Conservation (phyloP, 2,329 filamentous ascomycete genomes). For the Mycosphaerella sp. region DNA sequence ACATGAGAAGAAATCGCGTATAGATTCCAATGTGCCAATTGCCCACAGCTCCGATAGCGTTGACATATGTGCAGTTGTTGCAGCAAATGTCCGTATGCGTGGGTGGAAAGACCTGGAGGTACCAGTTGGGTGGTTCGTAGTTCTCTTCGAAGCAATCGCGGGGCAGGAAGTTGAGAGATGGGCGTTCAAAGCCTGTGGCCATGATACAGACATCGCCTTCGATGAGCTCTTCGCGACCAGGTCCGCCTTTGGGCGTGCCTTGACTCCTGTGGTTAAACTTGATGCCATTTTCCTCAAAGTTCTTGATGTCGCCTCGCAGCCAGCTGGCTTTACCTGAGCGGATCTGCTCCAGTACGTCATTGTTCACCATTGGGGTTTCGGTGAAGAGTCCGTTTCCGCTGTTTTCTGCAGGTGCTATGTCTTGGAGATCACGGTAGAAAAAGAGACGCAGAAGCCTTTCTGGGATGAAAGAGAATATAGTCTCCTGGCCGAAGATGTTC, state of each 20-base stretch:
- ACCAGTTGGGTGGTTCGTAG: slow-evolving; percentile 79
- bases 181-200: slow-evolving; percentile 75
- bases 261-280: slow-evolving; percentile 62
- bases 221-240: slow-evolving; percentile 60
- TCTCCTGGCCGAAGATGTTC: slow-evolving; percentile 71
- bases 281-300: slow-evolving; percentile 59
- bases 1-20: slow-evolving; percentile 79
- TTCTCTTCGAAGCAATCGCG: slow-evolving; percentile 65
- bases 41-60: slow-evolving; percentile 73
- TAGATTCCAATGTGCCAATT: slow-evolving; percentile 91
- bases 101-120: slow-evolving; percentile 78
- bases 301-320: slow-evolving; percentile 72
- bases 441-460: slow-evolving; percentile 67
- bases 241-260: slow-evolving; percentile 70
- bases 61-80: slow-evolving; percentile 78
- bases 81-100: slow-evolving; percentile 65
- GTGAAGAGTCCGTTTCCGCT: slow-evolving; percentile 66
- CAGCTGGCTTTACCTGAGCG: slow-evolving; percentile 66
- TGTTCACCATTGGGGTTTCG: slow-evolving; percentile 80
- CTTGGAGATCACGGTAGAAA: slow-evolving; percentile 75
- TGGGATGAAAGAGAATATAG: slow-evolving; percentile 68
- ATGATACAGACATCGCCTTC: slow-evolving; percentile 72
- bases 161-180: slow-evolving; percentile 67
- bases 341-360: slow-evolving; percentile 69
- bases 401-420: slow-evolving; percentile 57